Conservation (phyloP, 352 stramenopile genomes). For the Phytophthora europaea region DNA sequence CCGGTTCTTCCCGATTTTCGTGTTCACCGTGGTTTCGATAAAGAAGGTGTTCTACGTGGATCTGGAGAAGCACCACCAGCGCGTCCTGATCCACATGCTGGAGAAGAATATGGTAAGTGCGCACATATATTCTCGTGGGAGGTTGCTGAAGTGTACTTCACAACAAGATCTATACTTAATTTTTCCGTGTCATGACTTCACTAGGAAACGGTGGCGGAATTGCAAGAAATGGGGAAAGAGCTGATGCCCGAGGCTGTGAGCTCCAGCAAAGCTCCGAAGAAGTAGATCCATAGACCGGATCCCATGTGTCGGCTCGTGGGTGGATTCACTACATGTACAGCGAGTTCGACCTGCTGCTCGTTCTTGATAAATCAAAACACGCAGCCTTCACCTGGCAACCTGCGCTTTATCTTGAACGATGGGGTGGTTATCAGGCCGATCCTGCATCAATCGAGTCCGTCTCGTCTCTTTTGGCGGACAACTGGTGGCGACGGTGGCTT, state of each 20-base stretch:
- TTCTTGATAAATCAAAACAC: neutral
- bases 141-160: too few relatives aligned
- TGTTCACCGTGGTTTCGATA: constrained; percentile 49
- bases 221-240: constrained; percentile 31
- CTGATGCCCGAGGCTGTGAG: constrained; percentile 30
- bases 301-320: neutral
- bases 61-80: constrained; percentile 64
- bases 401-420: constrained; percentile 30
- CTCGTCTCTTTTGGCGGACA: constrained; percentile 34
- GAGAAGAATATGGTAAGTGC: constrained; percentile 58
- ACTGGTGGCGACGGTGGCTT: constrained; percentile 28
- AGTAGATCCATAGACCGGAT: constrained; percentile 13
- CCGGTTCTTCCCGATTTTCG: constrained; percentile 61
- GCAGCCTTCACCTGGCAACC: neutral
- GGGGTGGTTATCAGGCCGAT: constrained; percentile 32
- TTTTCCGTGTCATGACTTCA: neutral
- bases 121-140: neutral
- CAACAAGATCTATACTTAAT: neutral
- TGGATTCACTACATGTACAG: too few relatives aligned
- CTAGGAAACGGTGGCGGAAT: constrained; percentile 44
- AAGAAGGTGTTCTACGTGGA: constrained; percentile 73
- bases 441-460: constrained; percentile 3
- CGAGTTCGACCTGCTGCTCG: neutral
- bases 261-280: constrained; percentile 14
- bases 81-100: constrained; percentile 57